Evolutionary conservation across 192 early-diverging fungal species (phyloP).

Genomic region (Coemansia sp.): DNA sequence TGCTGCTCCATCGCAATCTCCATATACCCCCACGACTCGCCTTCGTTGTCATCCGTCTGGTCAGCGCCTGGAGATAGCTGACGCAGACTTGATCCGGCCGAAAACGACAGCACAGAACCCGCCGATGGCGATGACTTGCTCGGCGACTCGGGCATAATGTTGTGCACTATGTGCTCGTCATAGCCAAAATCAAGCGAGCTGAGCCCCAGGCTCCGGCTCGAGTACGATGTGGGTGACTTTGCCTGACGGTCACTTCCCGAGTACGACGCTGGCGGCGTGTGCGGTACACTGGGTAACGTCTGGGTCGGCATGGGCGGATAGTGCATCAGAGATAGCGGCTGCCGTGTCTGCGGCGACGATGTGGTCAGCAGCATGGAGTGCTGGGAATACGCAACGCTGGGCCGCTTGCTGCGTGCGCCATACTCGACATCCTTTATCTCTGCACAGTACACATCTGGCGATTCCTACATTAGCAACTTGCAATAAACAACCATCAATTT

Average conservation of each 20-base stretch:
- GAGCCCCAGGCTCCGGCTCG: conserved; percentile 44
- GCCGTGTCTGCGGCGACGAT: not conserved
- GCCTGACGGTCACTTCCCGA: not conserved
- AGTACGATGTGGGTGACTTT: conserved; percentile 30
- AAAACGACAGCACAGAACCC: not conserved
- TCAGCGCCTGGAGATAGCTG: not conserved
- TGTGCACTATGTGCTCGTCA: conserved; percentile 16
- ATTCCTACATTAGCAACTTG: conserved; percentile 1
- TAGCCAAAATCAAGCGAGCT: conserved; percentile 41
- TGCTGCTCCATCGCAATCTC: conserved; percentile 1
- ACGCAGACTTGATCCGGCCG: not conserved
- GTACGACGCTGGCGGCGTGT: conserved; percentile 13
- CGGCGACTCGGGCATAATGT: conserved; percentile 25
- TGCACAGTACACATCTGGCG: not conserved
- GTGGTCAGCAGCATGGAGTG: not conserved
- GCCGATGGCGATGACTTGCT: conserved; percentile 1
- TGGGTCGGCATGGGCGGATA: not conserved
- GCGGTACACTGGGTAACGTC: conserved; percentile 9
- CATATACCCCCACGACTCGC: not conserved
- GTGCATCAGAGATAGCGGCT: not conserved
- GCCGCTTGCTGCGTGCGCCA: not conserved
- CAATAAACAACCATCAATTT: conserved; percentile 1
- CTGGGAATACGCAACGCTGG: conserved; percentile 3
- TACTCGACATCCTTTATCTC: not conserved
- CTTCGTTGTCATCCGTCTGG: not conserved